Base-by-base conservation (phyloP, 1,284 basidiomycete species). In the Puccinia hordei region DNA sequence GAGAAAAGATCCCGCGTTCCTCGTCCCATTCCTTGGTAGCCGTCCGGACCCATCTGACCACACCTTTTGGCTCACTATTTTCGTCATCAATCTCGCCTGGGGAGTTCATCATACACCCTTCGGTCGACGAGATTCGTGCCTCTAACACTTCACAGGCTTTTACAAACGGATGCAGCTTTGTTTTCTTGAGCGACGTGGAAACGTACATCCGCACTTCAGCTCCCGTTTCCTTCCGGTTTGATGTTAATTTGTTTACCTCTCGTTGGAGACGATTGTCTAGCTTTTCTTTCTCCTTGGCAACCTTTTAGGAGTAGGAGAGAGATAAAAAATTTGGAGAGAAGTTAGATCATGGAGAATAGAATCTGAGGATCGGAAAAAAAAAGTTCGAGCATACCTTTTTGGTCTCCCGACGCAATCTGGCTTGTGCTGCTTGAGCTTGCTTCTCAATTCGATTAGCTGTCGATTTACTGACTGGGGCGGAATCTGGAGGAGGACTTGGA, bases 1-100 rank as follows among this genome's bases (percentile, higher is more conserved):
- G 74, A 2, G 41, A 3, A 44, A 77, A 77, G 27, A 24, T 53
- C 24, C 65, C 65, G 38, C 17, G 35, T 0, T 49, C 63, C 53
- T 77, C 74, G 49, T 77, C 57, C 74, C 74, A 77, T 41, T 77
- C 74, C 46, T 77, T 77, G 22, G 27, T 35, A 15, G 46, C 33
- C 8, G 35, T 68, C 6, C 74, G 61, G 30, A 77, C 63, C 74
- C 74, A 77, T 55, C 63, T 53, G 10, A 77, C 49, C 22, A 68
- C 71, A 1, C 53, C 71, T 27, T 57, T 57, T 0, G 53, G 53
- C 30, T 51, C 74, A n/a, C 35, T 53, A 9, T 12, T 33, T 9
- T 61, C 46, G 13, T 77, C 71, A 73, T 73, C 74, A 35, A 66
- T 55, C 49, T 66, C 35, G 0, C 24, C 38, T 12, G 74, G 74